phyloP scores from a whole-genome alignment of 306 rosid genomes.

The Pyrus betulifolia region DNA sequence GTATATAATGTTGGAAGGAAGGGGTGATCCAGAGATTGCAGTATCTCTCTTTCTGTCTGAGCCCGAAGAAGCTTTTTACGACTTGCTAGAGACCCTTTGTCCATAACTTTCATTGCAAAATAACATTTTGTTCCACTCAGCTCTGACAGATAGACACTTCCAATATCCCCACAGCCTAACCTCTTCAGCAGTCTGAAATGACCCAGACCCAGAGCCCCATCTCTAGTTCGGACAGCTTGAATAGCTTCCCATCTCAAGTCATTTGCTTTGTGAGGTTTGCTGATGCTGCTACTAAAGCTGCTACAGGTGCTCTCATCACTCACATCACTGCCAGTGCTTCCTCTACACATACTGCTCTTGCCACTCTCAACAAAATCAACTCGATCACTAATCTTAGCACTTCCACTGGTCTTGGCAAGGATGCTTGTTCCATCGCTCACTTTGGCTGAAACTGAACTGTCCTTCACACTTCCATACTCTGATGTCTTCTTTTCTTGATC shows the following conservation, averaged over 20 bases:
- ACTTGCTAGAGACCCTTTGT: constrained; percentile 87
- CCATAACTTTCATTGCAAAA: constrained; percentile 99
- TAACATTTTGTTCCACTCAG: constrained; percentile 90
- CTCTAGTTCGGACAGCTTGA: constrained; percentile 77
- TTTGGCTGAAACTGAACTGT: constrained; percentile 76
- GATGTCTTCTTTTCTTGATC: constrained; percentile 77
- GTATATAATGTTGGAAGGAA: constrained; percentile 94
- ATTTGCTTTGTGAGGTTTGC: constrained; percentile 96
- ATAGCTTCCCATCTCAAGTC: constrained; percentile 99
- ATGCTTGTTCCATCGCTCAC: constrained; percentile 85
- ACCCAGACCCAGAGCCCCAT: constrained; percentile 70
- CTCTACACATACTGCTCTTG: constrained; percentile 91
- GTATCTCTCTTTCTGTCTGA: constrained; percentile 93
- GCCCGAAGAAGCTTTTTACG: constrained; percentile 96
- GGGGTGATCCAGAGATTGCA: constrained; percentile 93
- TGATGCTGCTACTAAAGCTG: constrained; percentile 85
- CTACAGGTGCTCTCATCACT: constrained; percentile 96
- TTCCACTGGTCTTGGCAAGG: constrained; percentile 83
- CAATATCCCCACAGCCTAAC: constrained; percentile 98
- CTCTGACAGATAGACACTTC: constrained; percentile 94
- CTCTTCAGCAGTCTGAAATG: constrained; percentile 89
- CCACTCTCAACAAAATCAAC: constrained; percentile 89
- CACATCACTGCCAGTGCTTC: constrained; percentile 95
- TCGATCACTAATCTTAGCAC: constrained; percentile 83
- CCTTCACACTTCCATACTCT: constrained; percentile 72